A percentile compares a stretch with the other conserved stretches of the same genome.
Evolutionary conservation across 108 stramenopile genomes (phyloP).

Genomic region (Phaeodactylum tricornutum): DNA sequence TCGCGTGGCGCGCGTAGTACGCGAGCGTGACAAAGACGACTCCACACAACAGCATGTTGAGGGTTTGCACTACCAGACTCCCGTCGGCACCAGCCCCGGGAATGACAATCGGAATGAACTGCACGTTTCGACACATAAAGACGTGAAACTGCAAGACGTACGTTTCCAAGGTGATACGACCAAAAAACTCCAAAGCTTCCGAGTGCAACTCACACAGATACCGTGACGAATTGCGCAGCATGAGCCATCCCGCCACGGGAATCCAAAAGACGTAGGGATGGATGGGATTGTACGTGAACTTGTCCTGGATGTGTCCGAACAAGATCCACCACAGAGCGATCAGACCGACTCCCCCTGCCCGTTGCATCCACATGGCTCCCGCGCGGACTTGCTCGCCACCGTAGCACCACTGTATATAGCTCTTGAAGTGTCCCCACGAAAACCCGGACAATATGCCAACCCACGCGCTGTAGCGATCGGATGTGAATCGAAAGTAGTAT

Average conservation of each 20-base stretch:
- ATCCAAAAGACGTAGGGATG: constrained; percentile 85
- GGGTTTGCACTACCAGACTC: constrained; percentile 20
- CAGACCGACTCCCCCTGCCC: constrained; percentile 25
- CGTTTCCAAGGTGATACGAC: constrained; percentile 87
- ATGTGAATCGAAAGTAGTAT: constrained; percentile 55
- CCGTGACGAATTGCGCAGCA: constrained; percentile 79
- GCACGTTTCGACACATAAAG: constrained; percentile 75
- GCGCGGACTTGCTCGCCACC: constrained; percentile 4
- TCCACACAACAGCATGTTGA: constrained; percentile 55
- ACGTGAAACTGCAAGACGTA: constrained; percentile 93
- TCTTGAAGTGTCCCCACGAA: constrained; percentile 35
- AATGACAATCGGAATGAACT: constrained; percentile 56
- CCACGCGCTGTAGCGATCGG: constrained; percentile 59
- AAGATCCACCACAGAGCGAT: constrained; percentile 41
- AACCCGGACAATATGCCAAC: constrained; percentile 46
- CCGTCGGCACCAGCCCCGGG: constrained; percentile 50
- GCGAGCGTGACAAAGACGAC: constrained; percentile 38
- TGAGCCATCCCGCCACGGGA: constrained; percentile 72
- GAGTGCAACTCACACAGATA: constrained; percentile 64
- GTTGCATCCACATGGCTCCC: constrained; percentile 30
- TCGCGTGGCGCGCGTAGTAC: constrained; percentile 43
- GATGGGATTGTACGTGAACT: constrained; percentile 75
- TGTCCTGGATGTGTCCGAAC: constrained; percentile 55
- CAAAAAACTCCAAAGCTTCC: constrained; percentile 71
- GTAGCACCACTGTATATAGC: constrained; percentile 53